Percentiles rank a stretch among this genome's conserved stretches.
Evolutionary conservation across 768 basidiomycete species (phyloP).

Genomic region (Trichaptum fuscoviolaceum): DNA sequence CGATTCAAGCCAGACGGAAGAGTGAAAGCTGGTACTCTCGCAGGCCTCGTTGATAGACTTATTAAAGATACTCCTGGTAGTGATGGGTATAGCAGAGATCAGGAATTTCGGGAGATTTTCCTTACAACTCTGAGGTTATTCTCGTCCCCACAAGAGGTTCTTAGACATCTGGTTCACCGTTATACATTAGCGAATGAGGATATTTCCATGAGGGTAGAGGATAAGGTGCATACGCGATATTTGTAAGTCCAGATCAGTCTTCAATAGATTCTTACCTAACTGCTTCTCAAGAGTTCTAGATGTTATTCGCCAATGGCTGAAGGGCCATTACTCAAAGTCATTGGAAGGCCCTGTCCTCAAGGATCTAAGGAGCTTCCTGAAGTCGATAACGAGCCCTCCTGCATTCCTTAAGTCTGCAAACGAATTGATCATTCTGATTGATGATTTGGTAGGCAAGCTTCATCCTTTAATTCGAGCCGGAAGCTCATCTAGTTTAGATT

Average conservation of each 20-base stretch:
- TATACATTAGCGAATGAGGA: slow-evolving; percentile 28
- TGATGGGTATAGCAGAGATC: slow-evolving; percentile 26
- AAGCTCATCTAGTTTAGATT: not conserved
- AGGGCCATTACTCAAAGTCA: slow-evolving; percentile 3
- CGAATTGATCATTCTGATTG: slow-evolving; percentile 5
- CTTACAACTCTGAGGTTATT: slow-evolving; percentile 39
- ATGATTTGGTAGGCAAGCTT: not conserved
- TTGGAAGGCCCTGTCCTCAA: slow-evolving; percentile 5
- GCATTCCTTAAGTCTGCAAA: slow-evolving; percentile 5
- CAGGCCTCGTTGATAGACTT: slow-evolving; percentile 37
- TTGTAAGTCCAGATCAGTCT: slow-evolving; percentile 26
- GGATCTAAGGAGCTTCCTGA: slow-evolving; percentile 4
- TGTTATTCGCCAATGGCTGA: slow-evolving; percentile 6
- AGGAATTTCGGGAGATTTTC: slow-evolving; percentile 35
- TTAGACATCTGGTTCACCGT: slow-evolving; percentile 31
- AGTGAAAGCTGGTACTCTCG: slow-evolving; percentile 36
- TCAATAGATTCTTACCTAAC: not conserved
- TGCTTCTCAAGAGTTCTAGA: not conserved
- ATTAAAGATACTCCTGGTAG: slow-evolving; percentile 20
- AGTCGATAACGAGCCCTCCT: slow-evolving; percentile 3
- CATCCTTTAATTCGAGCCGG: not conserved
- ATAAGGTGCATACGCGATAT: slow-evolving; percentile 24
- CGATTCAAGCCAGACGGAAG: slow-evolving; percentile 18
- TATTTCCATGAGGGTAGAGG: slow-evolving; percentile 28
- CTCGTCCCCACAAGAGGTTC: slow-evolving; percentile 35